Evolutionary conservation across 2,329 filamentous ascomycete species (phyloP).

Genomic region (Xylariaceae sp.): DNA sequence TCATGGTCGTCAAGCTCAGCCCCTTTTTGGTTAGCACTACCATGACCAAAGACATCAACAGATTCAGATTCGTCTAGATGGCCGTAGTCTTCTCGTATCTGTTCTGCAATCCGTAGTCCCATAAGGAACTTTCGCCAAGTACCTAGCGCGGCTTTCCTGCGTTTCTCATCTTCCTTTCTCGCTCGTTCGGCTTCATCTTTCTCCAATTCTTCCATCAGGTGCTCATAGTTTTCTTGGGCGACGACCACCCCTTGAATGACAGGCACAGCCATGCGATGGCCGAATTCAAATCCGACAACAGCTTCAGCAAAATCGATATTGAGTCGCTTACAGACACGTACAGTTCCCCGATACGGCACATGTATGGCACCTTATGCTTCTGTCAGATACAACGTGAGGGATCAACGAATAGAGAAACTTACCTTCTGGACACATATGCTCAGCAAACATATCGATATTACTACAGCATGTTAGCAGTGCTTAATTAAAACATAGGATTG

Average conservation of each 20-base stretch:
- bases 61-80: constrained; percentile 59
- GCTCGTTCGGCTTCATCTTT: constrained; percentile 77
- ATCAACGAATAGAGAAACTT: constrained; percentile 31
- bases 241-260: constrained; percentile 91
- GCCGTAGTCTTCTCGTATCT: constrained; percentile 79
- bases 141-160: constrained; percentile 73
- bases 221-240: constrained; percentile 77
- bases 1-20: constrained; percentile 28
- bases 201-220: constrained; percentile 79
- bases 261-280: constrained; percentile 90
- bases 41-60: constrained; percentile 63
- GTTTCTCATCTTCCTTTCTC: constrained; percentile 84
- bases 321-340: constrained; percentile 82
- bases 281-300: constrained; percentile 96
- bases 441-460: constrained; percentile 95
- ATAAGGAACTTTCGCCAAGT: constrained; percentile 89
- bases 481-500: not conserved
- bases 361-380: constrained; percentile 72
- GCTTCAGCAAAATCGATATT: constrained; percentile 92
- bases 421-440: constrained; percentile 82
- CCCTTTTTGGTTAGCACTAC: constrained; percentile 30
- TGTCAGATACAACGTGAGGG: constrained; percentile 17
- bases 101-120: constrained; percentile 81
- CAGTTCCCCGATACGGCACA: constrained; percentile 77
- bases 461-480: constrained; percentile 23